phyloP scores from a whole-genome alignment of 2,329 filamentous ascomycete species.

The Teratosphaeria nubilosa region DNA sequence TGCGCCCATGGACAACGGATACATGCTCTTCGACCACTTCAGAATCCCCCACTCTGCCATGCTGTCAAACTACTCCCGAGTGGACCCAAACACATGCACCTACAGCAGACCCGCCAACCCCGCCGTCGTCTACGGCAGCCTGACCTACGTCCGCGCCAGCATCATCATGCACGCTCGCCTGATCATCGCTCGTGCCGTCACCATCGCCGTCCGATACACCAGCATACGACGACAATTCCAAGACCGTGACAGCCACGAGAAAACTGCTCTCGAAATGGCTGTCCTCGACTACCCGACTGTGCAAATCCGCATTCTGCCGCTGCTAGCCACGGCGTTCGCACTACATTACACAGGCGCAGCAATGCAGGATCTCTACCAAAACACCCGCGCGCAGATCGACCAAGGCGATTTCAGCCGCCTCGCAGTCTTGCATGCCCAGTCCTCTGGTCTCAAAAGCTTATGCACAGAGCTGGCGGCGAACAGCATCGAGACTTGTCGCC shows the following conservation, averaged over 20 bases:
- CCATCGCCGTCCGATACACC: conserved; percentile 42
- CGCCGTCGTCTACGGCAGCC: conserved; percentile 40
- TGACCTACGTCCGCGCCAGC: conserved; percentile 39
- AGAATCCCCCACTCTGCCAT: conserved; percentile 40
- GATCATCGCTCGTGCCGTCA: conserved; percentile 43
- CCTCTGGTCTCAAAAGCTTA: conserved; percentile 43
- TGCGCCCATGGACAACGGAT: conserved; percentile 31
- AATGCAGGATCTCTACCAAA: conserved; percentile 41
- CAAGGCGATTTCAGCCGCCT: conserved; percentile 40
- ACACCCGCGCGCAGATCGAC: conserved; percentile 38
- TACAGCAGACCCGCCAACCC: conserved; percentile 39
- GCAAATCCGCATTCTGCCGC: conserved; percentile 43
- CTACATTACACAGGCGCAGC: conserved; percentile 38
- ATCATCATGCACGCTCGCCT: conserved; percentile 43
- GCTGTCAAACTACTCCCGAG: conserved; percentile 39
- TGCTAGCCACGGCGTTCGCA: conserved; percentile 44
- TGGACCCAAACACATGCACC: conserved; percentile 36
- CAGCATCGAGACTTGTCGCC: conserved; percentile 44
- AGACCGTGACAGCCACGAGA: conserved; percentile 35
- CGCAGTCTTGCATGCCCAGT: conserved; percentile 44
- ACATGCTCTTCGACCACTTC: conserved; percentile 43
- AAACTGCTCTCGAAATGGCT: conserved; percentile 31
- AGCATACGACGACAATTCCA: conserved; percentile 41
- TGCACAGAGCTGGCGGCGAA: conserved; percentile 45
- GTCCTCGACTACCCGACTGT: conserved; percentile 47